Evolutionary conservation across 1,139 yeast genomes (phyloP).

Genomic region (Maudiozyma humilis): DNA sequence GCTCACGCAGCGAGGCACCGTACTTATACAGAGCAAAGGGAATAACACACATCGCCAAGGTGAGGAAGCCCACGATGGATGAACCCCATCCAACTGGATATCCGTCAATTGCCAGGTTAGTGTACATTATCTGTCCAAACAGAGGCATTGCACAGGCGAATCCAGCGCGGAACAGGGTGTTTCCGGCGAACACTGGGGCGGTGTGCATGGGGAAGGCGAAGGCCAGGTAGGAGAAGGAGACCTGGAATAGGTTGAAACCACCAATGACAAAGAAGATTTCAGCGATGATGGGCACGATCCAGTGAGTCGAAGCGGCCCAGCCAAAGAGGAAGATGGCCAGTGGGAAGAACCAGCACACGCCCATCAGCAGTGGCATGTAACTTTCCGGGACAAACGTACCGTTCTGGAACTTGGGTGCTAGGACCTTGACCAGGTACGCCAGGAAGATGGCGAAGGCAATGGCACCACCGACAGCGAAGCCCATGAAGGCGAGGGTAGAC

Average conservation of each 20-base stretch:
- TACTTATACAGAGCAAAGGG: slow-evolving; percentile 42
- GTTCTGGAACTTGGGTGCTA: slow-evolving; percentile 10
- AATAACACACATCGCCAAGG: slow-evolving; percentile 38
- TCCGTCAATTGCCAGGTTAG: slow-evolving; percentile 40
- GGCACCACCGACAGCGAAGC: too few species aligned
- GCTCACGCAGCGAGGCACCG: slow-evolving; percentile 41
- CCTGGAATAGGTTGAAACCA: slow-evolving; percentile 38
- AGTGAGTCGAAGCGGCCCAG: slow-evolving; percentile 42
- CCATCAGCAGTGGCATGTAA: slow-evolving; percentile 13
- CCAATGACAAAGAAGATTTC: slow-evolving; percentile 35
- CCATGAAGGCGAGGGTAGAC: too few species aligned
- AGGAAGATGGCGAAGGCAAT: slow-evolving; percentile 11
- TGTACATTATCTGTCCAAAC: slow-evolving; percentile 46
- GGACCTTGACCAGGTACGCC: slow-evolving; percentile 8
- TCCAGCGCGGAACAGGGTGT: slow-evolving; percentile 42
- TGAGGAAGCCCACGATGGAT: slow-evolving; percentile 40
- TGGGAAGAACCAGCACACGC: slow-evolving; percentile 13
- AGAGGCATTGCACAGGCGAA: slow-evolving; percentile 58
- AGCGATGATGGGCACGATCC: slow-evolving; percentile 41
- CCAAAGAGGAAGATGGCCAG: slow-evolving; percentile 21
- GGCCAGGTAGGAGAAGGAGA: slow-evolving; percentile 28
- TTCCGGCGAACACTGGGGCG: slow-evolving; percentile 55
- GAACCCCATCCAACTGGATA: slow-evolving; percentile 55
- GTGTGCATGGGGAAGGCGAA: slow-evolving; percentile 35
- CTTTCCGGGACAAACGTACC: slow-evolving; percentile 17